These are phyloP conservation scores for Nidularia sp. DNA, from an alignment of 768 basidiomycete genomes.

Conservation along the genomic window DNA sequence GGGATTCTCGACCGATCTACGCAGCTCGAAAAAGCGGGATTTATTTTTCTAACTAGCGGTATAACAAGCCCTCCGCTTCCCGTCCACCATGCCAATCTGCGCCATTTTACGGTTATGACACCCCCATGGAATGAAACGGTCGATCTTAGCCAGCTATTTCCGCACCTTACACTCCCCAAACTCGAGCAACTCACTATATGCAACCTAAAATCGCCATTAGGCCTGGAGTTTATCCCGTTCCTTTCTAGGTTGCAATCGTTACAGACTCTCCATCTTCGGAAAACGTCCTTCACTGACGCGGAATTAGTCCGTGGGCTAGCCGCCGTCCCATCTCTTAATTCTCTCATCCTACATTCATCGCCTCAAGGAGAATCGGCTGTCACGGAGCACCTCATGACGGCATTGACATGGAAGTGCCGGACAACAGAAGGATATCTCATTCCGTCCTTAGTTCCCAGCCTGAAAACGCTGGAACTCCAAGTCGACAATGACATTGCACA, in stretches of 20 bases:
- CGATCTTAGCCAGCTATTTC: constrained; percentile 30
- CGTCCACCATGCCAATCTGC: constrained; percentile 25
- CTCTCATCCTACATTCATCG: constrained; percentile 28
- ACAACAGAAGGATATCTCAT: constrained; percentile 14
- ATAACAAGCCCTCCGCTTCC: constrained; percentile 1
- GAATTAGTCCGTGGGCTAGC: constrained; percentile 23
- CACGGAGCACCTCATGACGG: constrained; percentile 26
- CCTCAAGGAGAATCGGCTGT: constrained; percentile 19
- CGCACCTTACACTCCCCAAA: constrained; percentile 25
- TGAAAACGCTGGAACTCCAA: constrained; percentile 32
- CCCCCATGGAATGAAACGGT: constrained; percentile 28
- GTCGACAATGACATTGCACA: constrained; percentile 25
- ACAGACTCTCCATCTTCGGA: constrained; percentile 31
- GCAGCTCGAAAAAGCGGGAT: constrained; percentile 18
- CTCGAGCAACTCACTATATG: constrained; percentile 33
- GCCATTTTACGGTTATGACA: constrained; percentile 30
- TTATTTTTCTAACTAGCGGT: constrained; percentile 22
- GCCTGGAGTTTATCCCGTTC: constrained; percentile 25
- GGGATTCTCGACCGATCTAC: constrained; percentile 22
- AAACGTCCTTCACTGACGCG: constrained; percentile 26
- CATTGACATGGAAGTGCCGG: constrained; percentile 28
- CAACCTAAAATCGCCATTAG: constrained; percentile 30
- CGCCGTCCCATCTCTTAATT: constrained; percentile 26
- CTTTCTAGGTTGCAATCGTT: constrained; percentile 25
- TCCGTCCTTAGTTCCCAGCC: constrained; percentile 21